Conservation (phyloP, 164 flowering plant genomes). For the Chimonanthus praecox region DNA sequence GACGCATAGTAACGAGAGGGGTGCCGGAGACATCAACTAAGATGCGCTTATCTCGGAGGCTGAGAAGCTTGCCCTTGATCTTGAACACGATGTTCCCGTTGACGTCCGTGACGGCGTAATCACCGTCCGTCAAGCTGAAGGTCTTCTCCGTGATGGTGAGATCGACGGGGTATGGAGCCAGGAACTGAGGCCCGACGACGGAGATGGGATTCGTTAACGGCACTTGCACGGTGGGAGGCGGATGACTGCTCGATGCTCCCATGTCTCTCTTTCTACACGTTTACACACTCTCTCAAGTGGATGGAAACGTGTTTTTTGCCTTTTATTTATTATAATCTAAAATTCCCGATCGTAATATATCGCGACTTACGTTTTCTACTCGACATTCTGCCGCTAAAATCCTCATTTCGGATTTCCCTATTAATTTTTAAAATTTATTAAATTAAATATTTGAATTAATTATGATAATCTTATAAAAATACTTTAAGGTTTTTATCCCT, state of each 20-base stretch:
- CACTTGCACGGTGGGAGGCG: background rate
- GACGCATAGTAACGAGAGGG: conserved; percentile 39
- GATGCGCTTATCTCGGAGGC: conserved; percentile 34
- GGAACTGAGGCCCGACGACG: conserved; percentile 40
- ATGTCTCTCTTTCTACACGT: too few relatives aligned
- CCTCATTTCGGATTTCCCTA: too few relatives aligned
- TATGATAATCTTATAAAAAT: too few relatives aligned
- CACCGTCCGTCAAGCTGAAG: conserved; percentile 38
- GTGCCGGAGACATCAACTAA: conserved; percentile 44
- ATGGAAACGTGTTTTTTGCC: too few relatives aligned
- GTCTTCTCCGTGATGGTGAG: conserved; percentile 36
- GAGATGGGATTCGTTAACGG: conserved; percentile 12
- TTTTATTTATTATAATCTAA: too few relatives aligned
- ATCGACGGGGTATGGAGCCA: conserved; percentile 41
- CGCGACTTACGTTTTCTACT: too few relatives aligned
- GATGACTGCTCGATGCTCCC: background rate
- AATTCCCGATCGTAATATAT: too few relatives aligned
- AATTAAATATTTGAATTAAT: too few relatives aligned
- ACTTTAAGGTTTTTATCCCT: too few relatives aligned
- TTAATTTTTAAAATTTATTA: too few relatives aligned
- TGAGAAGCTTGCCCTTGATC: conserved; percentile 32
- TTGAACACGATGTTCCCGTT: conserved; percentile 46
- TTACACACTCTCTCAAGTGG: too few relatives aligned
- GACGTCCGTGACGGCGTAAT: conserved; percentile 40
- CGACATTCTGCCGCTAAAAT: too few relatives aligned